Percentiles rank a stretch among this genome's conserved stretches.
Conservation (phyloP, 371 early-diverging fungal species). For the Entomophthora muscae region DNA sequence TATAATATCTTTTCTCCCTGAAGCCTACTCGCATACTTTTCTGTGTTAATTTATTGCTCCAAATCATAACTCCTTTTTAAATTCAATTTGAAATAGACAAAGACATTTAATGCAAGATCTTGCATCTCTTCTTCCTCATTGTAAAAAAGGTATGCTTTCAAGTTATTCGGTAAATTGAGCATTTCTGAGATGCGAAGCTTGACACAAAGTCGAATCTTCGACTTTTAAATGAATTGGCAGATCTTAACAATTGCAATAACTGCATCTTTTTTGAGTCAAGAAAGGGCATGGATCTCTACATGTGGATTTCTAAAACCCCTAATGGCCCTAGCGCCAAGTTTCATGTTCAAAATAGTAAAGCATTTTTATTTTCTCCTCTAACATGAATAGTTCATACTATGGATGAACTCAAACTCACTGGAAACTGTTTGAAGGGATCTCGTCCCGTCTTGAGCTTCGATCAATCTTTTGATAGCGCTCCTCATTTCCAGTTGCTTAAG, state of each 20-base stretch:
- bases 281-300: slow-evolving; percentile 79
- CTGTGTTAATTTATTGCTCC: too few species aligned
- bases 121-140: slow-evolving; percentile 71
- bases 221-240: slow-evolving; percentile 86
- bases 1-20: too few species aligned
- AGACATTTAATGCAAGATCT: slow-evolving; percentile 64
- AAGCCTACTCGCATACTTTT: too few species aligned
- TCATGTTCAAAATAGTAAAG: slow-evolving; percentile 74
- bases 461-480: slow-evolving; percentile 65
- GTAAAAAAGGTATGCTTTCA: slow-evolving; percentile 49
- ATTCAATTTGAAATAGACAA: slow-evolving; percentile 13
- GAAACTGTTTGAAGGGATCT: slow-evolving; percentile 93
- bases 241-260: slow-evolving; percentile 94
- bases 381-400: slow-evolving; percentile 75
- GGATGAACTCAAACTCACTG: slow-evolving; percentile 94
- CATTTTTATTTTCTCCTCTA: neutral
- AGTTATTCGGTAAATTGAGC: slow-evolving; percentile 8
- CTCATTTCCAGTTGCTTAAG: slow-evolving; percentile 70
- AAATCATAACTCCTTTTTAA: neutral
- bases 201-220: slow-evolving; percentile 78
- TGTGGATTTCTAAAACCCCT: slow-evolving; percentile 91
- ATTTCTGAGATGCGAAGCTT: slow-evolving; percentile 46
- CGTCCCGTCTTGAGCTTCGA: slow-evolving; percentile 90
- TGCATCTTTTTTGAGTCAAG: slow-evolving; percentile 87
- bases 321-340: slow-evolving; percentile 92